Conservation (phyloP, 306 rosid species). For the Castanea mollissima region DNA sequence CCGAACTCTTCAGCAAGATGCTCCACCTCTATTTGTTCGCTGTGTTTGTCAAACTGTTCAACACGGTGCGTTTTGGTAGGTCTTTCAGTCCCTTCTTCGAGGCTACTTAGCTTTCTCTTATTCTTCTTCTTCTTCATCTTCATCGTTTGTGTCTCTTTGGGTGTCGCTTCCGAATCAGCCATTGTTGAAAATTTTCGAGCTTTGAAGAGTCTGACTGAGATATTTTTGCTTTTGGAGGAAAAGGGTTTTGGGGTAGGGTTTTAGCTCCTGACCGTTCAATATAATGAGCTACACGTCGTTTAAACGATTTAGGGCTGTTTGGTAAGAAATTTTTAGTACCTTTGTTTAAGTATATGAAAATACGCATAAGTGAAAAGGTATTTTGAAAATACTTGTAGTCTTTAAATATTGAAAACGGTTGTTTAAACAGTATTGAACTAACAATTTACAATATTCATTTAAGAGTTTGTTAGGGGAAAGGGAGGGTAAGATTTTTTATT, state of each 20-base stretch:
- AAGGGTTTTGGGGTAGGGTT: slow-evolving; percentile 13
- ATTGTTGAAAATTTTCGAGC: neutral
- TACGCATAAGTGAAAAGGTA: fast-evolving
- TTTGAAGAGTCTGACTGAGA: neutral
- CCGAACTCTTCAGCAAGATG: slow-evolving; percentile 4
- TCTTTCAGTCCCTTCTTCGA: slow-evolving; percentile 15
- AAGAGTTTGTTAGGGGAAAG: no score
- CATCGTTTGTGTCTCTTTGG: slow-evolving; percentile 16
- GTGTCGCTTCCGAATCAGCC: slow-evolving; percentile 28
- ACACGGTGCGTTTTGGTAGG: slow-evolving; percentile 43
- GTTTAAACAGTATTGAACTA: fast-evolving
- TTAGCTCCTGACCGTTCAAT: neutral
- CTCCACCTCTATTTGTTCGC: slow-evolving; percentile 15
- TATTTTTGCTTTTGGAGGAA: neutral
- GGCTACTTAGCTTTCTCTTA: slow-evolving; percentile 45
- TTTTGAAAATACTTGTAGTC: fast-evolving
- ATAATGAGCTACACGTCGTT: no score
- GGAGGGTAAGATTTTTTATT: no score
- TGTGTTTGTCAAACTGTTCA: slow-evolving; percentile 18
- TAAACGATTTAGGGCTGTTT: no score
- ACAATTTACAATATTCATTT: no score
- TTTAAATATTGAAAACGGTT: fast-evolving
- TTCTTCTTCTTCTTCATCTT: slow-evolving; percentile 26
- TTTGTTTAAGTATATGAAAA: no score
- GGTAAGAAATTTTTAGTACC: no score